phyloP scores from a whole-genome alignment of 169 alveolate species.

The Plasmodium yoelii region DNA sequence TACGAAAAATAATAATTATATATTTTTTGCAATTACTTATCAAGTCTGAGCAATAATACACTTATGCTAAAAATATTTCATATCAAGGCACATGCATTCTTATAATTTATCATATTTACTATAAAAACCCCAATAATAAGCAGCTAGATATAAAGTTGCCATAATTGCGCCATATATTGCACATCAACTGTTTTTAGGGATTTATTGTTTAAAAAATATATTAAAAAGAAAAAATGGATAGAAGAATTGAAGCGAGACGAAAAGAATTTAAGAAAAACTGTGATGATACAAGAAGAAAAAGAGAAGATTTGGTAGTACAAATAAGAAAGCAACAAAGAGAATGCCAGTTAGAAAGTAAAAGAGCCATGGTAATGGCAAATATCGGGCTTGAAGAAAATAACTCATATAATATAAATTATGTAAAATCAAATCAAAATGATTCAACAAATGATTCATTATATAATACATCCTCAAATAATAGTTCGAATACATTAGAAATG shows the following conservation, averaged over 20 bases:
- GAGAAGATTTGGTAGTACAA: conserved; percentile 93
- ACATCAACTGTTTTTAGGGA: too few relatives aligned
- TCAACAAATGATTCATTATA: conserved; percentile 58
- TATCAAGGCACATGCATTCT: too few relatives aligned
- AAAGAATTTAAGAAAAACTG: conserved; percentile 89
- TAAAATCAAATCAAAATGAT: conserved; percentile 77
- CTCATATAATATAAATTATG: conserved; percentile 47
- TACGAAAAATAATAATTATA: too few relatives aligned
- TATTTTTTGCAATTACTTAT: too few relatives aligned
- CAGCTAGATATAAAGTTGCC: too few relatives aligned
- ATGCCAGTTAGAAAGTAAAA: conserved; percentile 88
- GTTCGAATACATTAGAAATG: conserved; percentile 80
- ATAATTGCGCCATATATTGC: too few relatives aligned
- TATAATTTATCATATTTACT: too few relatives aligned
- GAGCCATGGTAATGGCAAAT: conserved; percentile 80
- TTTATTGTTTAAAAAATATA: not conserved
- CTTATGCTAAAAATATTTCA: too few relatives aligned
- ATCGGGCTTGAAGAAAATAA: conserved; percentile 68
- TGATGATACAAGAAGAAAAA: conserved; percentile 92
- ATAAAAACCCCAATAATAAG: not conserved
- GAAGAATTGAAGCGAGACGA: conserved; percentile 76
- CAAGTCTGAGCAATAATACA: too few relatives aligned
- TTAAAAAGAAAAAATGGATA: conserved; percentile 41
- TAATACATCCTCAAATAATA: conserved; percentile 69
- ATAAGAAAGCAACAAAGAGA: conserved; percentile 92